Evolutionary conservation across 2,329 filamentous ascomycete species (phyloP), one percentile per base, ranked within the genome.

Genomic region (Beauveria scarabaeidicola): DNA sequence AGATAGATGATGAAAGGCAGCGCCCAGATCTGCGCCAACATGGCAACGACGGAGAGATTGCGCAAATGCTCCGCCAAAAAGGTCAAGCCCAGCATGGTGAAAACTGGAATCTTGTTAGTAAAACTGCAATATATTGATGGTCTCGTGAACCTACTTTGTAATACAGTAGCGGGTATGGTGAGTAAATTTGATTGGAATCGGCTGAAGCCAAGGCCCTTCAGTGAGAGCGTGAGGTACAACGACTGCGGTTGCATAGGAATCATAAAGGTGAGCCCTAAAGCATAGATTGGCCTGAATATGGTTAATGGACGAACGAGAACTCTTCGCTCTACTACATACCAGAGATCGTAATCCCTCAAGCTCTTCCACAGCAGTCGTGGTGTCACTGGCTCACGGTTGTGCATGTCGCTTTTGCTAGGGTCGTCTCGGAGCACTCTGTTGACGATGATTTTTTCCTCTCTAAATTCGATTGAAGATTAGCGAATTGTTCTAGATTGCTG

Each of bases 361-460:
- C 77, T 74, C 17, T 77, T 66, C 75, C 78, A 80, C 1, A 83
- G 73, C 3, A 76, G 70, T 9, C 69, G 71, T 2, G 73, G 70
- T 0, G 77, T 79, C n/a, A 85, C 72, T 0, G 77, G 77, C 66
- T 84, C 75, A 6, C 81, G 77, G 60, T 84, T 84, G 65, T 84
- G 79, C 79, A 85, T 83, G 53, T 77, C 76, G 41, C 78, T 78
- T 66, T 81, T 82, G 19, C 74, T 75, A 0, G 81, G 82, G 59
- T 84, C 83, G 50, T 86, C 83, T 2, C 83, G 77, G 11, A 75
- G 66, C 2, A 76, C 67, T 0, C 84, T 75, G 60, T 84, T 86
- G n/a, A 84, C 81, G 19, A 85, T 75, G 58, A 85, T 85, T 27
- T 72, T 70, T 61, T 82, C 77, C 64, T 84, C 81, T 11, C 62